Percentiles rank a stretch among this genome's conserved stretches.
These are phyloP conservation scores for Vishniacozyma victoriae DNA, from an alignment of 768 basidiomycete genomes.

Conservation along the genomic window DNA sequence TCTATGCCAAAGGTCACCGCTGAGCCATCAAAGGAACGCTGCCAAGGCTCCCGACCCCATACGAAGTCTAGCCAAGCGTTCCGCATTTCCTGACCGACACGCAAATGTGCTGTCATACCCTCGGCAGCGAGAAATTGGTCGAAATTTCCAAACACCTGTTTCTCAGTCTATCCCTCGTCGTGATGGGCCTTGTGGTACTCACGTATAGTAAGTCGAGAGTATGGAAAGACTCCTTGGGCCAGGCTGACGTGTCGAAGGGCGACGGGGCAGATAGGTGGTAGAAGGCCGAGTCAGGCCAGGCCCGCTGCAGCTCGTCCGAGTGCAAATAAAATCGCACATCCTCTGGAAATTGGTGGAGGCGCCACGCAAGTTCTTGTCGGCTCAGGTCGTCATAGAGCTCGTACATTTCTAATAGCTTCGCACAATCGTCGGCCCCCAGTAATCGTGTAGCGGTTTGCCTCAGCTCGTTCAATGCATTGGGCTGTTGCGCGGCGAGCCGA, in stretches of 20 bases:
- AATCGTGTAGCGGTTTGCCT: not conserved
- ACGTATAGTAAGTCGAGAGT: conserved; percentile 8
- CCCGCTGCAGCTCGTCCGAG: not conserved
- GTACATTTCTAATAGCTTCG: not conserved
- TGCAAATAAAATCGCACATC: conserved; percentile 9
- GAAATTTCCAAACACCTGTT: conserved; percentile 9
- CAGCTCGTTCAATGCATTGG: not conserved
- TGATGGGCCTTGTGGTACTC: not conserved
- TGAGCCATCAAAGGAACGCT: not conserved
- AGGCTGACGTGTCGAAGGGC: not conserved
- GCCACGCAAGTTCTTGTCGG: not conserved
- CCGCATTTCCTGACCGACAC: not conserved
- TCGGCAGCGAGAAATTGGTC: not conserved
- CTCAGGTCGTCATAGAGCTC: not conserved
- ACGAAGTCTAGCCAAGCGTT: conserved; percentile 4
- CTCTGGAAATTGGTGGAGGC: conserved; percentile 3
- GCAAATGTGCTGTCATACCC: not conserved
- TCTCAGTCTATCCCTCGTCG: not conserved
- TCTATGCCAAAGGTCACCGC: not conserved
- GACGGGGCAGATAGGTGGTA: conserved; percentile 3
- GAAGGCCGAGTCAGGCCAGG: conserved; percentile 2
- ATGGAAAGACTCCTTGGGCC: conserved; percentile 1
- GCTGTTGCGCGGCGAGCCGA: not conserved
- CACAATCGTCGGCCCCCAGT: not conserved
- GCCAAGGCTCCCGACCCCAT: conserved; percentile 4